Conservation (phyloP, 768 basidiomycete genomes). For the Podaxis carcinomalis region DNA sequence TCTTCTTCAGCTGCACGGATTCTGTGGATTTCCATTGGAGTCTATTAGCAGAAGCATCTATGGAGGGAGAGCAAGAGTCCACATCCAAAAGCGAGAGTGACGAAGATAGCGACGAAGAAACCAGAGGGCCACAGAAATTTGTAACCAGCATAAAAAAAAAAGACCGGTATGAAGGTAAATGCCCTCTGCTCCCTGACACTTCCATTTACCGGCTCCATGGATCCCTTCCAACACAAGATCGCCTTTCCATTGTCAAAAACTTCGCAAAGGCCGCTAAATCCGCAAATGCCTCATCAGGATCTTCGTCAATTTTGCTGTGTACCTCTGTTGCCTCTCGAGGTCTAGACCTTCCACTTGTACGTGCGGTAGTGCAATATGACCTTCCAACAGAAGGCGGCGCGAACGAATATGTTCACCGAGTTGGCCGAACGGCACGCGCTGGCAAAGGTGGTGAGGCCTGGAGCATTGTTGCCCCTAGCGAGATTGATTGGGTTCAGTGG, state of each 20-base stretch:
- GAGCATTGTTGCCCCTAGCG: slow-evolving; percentile 86
- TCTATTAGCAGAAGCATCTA: slow-evolving; percentile 66
- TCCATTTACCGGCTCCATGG: slow-evolving; percentile 90
- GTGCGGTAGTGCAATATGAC: slow-evolving; percentile 94
- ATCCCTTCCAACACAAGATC: slow-evolving; percentile 76
- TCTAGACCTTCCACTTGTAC: slow-evolving; percentile 90
- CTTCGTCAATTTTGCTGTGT: slow-evolving; percentile 77
- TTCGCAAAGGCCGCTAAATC: slow-evolving; percentile 52
- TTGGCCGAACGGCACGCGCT: slow-evolving; percentile 94
- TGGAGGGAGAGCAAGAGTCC: slow-evolving; percentile 39
- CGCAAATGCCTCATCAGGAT: slow-evolving; percentile 23
- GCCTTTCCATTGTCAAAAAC: slow-evolving; percentile 76
- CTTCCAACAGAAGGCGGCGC: slow-evolving; percentile 95
- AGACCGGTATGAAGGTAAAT: slow-evolving; percentile 38
- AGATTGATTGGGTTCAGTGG: slow-evolving; percentile 89
- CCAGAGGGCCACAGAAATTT: slow-evolving; percentile 6
- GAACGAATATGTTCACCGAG: slow-evolving; percentile 95
- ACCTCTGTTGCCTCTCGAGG: slow-evolving; percentile 99
- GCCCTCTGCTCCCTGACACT: slow-evolving; percentile 76
- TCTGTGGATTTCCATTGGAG: slow-evolving; percentile 98
- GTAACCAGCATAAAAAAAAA: background rate
- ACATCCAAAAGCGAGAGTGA: slow-evolving; percentile 4
- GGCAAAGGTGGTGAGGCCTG: slow-evolving; percentile 96
- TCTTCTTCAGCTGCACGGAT: slow-evolving; percentile 96
- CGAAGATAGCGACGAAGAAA: slow-evolving; percentile 25